Evolutionary conservation across 805 yeast species (phyloP).

Genomic region (Metschnikowia similis): DNA sequence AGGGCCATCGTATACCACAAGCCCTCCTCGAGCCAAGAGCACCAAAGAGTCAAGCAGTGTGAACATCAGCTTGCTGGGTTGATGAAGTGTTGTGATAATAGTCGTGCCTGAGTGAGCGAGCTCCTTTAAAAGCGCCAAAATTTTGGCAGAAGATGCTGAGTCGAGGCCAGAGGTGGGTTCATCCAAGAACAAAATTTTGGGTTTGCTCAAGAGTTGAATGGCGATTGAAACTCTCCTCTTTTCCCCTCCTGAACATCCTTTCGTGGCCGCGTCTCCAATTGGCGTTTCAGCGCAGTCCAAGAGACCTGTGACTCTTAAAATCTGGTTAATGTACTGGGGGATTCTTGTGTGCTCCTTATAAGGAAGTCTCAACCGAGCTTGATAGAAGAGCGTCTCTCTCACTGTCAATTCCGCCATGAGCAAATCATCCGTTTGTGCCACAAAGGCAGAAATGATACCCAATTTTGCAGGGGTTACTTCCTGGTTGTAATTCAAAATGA

Average conservation of each 20-base stretch:
- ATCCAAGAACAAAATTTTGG: conserved; percentile 68
- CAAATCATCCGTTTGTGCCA: conserved; percentile 76
- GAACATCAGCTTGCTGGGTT: conserved; percentile 69
- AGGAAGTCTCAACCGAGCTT: conserved; percentile 66
- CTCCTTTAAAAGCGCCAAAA: conserved; percentile 54
- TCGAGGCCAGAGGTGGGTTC: conserved; percentile 92
- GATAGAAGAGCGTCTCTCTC: conserved; percentile 66
- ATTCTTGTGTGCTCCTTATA: conserved; percentile 28
- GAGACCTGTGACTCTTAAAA: conserved; percentile 68
- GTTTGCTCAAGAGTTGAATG: conserved; percentile 67
- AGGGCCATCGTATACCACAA: conserved; percentile 63
- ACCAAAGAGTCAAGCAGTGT: conserved; percentile 65
- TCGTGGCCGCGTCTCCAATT: conserved; percentile 32
- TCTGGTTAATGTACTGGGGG: conserved; percentile 48
- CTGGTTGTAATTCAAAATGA: conserved; percentile 26
- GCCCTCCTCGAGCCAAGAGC: conserved; percentile 69
- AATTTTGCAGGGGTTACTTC: conserved; percentile 22
- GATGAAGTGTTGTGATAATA: conserved; percentile 72
- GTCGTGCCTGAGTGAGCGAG: conserved; percentile 65
- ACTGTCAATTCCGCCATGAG: conserved; percentile 71
- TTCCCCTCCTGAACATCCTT: conserved; percentile 51
- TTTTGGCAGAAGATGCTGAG: conserved; percentile 69
- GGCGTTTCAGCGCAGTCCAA: conserved; percentile 72
- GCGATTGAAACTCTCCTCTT: conserved; percentile 81
- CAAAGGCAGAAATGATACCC: conserved; percentile 57